phyloP scores from a whole-genome alignment of 768 basidiomycete genomes.

The Ephemerocybe angulata region DNA sequence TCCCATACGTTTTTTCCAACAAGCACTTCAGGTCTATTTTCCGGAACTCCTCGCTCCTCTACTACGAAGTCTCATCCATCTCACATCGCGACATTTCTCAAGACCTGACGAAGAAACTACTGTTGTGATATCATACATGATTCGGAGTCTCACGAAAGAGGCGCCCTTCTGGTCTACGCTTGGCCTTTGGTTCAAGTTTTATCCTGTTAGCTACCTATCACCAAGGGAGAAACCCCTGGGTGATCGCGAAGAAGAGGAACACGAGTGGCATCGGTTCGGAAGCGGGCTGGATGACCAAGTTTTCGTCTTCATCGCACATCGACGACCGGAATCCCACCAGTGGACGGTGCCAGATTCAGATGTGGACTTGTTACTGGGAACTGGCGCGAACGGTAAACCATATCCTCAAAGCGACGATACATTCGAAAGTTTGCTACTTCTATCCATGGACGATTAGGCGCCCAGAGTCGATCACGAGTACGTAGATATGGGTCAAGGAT shows the following conservation, averaged over 20 bases:
- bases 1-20: background rate
- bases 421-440: conserved; percentile 63
- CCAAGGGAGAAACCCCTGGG: conserved; percentile 20
- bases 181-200: conserved; percentile 71
- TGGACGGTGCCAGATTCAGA: conserved; percentile 57
- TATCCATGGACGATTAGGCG: conserved; percentile 32
- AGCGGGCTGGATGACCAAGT: conserved; percentile 38
- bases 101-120: conserved; percentile 22
- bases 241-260: conserved; percentile 17
- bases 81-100: conserved; percentile 54
- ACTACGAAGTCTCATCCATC: conserved; percentile 66
- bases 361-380: conserved; percentile 52
- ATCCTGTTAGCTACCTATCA: conserved; percentile 36
- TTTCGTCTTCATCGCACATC: conserved; percentile 60
- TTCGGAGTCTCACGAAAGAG: conserved; percentile 71
- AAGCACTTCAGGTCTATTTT: conserved; percentile 67
- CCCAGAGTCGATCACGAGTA: background rate
- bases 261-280: conserved; percentile 42
- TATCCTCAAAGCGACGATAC: conserved; percentile 57
- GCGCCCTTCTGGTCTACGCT: conserved; percentile 76
- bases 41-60: conserved; percentile 77
- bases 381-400: conserved; percentile 45
- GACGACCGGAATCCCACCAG: conserved; percentile 52
- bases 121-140: conserved; percentile 71
- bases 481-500: background rate